Evolutionary conservation across 2,329 filamentous ascomycete genomes (phyloP).

Genomic region (Daldinia eschscholtzii): DNA sequence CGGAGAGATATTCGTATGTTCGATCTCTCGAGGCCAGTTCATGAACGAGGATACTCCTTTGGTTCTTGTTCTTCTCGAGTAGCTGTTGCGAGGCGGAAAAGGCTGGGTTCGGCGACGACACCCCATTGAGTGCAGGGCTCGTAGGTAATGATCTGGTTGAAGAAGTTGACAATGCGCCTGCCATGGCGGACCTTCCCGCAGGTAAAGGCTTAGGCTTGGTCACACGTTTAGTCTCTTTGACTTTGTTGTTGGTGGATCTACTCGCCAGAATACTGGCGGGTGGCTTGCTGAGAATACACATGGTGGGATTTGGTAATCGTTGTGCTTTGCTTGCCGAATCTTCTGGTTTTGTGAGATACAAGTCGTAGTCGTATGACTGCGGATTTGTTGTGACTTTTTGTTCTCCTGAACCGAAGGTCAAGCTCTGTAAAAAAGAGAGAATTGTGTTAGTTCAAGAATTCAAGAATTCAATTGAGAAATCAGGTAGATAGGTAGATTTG

Average conservation of each 20-base stretch:
- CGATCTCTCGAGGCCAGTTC: conserved; percentile 69
- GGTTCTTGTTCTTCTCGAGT: conserved; percentile 66
- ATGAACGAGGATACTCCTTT: conserved; percentile 68
- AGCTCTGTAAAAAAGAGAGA: conserved; percentile 57
- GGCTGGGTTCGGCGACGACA: conserved; percentile 66
- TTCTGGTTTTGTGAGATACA: conserved; percentile 68
- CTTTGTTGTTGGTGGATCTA: conserved; percentile 49
- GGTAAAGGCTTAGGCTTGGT: conserved; percentile 50
- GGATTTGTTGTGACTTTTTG: conserved; percentile 61
- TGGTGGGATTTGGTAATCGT: conserved; percentile 63
- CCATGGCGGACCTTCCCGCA: conserved; percentile 56
- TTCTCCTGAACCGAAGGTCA: conserved; percentile 66
- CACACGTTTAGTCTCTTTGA: conserved; percentile 46
- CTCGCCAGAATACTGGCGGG: conserved; percentile 23
- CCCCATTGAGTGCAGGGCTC: conserved; percentile 68
- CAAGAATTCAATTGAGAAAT: conserved; percentile 18
- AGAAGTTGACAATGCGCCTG: conserved; percentile 58
- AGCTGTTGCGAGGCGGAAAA: conserved; percentile 65
- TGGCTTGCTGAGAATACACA: conserved; percentile 63
- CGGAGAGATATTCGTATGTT: conserved; percentile 62
- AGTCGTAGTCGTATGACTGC: conserved; percentile 65
- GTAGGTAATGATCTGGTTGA: conserved; percentile 62
- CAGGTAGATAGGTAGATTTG: background rate
- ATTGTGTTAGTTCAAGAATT: conserved; percentile 21
- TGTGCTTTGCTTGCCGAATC: conserved; percentile 61